phyloP scores from a whole-genome alignment of 2,329 filamentous ascomycete genomes.

The Colletotrichum orbiculare region DNA sequence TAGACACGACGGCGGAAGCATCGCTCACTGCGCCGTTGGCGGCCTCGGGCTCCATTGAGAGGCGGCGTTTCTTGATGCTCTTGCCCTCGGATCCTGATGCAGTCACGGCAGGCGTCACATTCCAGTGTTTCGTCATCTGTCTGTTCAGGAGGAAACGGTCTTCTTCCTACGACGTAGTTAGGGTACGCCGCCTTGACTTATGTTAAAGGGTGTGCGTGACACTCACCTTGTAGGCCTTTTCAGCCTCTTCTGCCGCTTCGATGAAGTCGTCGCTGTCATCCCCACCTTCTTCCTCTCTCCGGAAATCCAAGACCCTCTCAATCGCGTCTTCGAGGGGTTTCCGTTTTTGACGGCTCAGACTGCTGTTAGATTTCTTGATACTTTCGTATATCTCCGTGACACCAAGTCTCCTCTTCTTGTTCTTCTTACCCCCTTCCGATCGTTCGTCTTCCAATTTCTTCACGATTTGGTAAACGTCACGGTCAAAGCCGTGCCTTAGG shows the following conservation, averaged over 20 bases:
- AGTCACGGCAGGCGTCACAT: constrained; percentile 35
- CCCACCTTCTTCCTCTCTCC: constrained; percentile 72
- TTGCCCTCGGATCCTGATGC: constrained; percentile 35
- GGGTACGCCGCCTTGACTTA: background rate
- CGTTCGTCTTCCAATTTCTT: constrained; percentile 75
- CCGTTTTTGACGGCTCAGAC: constrained; percentile 84
- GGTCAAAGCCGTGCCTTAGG: constrained; percentile 69
- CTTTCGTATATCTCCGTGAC: constrained; percentile 73
- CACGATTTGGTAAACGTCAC: constrained; percentile 82
- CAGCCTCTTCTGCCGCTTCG: constrained; percentile 43
- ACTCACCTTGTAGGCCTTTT: constrained; percentile 39
- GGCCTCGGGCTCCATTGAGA: constrained; percentile 32
- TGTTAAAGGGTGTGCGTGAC: background rate
- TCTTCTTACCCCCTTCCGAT: constrained; percentile 62
- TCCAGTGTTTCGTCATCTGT: constrained; percentile 56
- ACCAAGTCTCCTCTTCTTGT: constrained; percentile 54
- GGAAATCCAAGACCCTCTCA: constrained; percentile 80
- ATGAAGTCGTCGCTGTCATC: constrained; percentile 64
- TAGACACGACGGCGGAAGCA: constrained; percentile 19
- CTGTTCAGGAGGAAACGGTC: constrained; percentile 54
- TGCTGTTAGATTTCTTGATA: constrained; percentile 88
- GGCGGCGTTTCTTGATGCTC: constrained; percentile 41
- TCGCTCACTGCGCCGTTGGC: constrained; percentile 32
- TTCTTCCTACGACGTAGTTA: constrained; percentile 43
- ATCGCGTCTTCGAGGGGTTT: constrained; percentile 85